Percentiles rank a stretch among this genome's conserved stretches.
phyloP scores from a whole-genome alignment of 345 rosid species.

The Brassica incana region DNA sequence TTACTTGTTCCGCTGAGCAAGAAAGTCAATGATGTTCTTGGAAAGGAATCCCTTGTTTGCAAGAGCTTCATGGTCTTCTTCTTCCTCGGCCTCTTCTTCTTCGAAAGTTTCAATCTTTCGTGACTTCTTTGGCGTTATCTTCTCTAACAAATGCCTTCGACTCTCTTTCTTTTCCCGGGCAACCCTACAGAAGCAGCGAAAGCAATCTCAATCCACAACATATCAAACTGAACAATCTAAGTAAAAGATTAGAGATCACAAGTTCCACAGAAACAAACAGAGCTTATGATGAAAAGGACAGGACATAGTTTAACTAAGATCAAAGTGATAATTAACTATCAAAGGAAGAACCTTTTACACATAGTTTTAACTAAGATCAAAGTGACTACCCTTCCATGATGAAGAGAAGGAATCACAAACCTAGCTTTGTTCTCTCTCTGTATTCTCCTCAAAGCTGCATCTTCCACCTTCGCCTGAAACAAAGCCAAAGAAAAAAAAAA shows the following conservation, averaged over 20 bases:
- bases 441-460: constrained; percentile 58
- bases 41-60: constrained; percentile 74
- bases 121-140: constrained; percentile 48
- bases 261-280: background rate
- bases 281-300: background rate
- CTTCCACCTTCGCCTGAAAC: constrained; percentile 61
- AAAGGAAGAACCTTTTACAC: background rate
- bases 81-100: constrained; percentile 50
- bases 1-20: constrained; percentile 81
- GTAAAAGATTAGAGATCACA: background rate
- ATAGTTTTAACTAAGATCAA: too few species aligned
- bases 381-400: background rate
- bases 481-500: background rate
- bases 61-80: constrained; percentile 37
- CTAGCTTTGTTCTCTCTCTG: constrained; percentile 68
- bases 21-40: constrained; percentile 64
- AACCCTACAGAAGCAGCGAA: constrained; percentile 41
- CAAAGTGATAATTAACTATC: background rate
- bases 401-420: constrained; percentile 30
- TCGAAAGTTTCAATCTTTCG: constrained; percentile 32
- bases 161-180: constrained; percentile 74
- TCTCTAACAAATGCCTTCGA: constrained; percentile 64
- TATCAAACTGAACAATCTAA: background rate
- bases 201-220: constrained; percentile 17
- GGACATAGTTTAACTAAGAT: background rate